Percentiles rank a stretch among this genome's conserved stretches.
phyloP scores from a whole-genome alignment of 257 asterid species.

The Verbascum thapsus region DNA sequence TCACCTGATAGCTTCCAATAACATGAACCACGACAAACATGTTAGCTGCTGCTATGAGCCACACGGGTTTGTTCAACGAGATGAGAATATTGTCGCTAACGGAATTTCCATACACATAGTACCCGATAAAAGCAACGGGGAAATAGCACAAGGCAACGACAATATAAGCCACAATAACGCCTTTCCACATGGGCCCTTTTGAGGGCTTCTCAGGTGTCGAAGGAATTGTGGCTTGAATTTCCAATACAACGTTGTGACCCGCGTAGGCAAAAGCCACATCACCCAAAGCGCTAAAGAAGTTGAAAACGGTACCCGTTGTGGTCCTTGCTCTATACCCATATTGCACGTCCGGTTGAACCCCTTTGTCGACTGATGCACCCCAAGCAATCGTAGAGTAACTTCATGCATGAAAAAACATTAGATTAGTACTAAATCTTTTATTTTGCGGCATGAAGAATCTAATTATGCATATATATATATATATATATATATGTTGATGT shows the following conservation, averaged over 20 bases:
- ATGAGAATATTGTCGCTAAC: slow-evolving; percentile 63
- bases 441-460: no score
- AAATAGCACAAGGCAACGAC: slow-evolving; percentile 89
- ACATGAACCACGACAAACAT: slow-evolving; percentile 87
- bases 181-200: slow-evolving; percentile 89
- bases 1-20: slow-evolving; percentile 95
- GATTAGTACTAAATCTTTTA: neutral
- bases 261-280: slow-evolving; percentile 95
- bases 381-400: slow-evolving; percentile 95
- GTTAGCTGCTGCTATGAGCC: slow-evolving; percentile 97
- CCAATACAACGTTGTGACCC: slow-evolving; percentile 90
- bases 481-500: no score
- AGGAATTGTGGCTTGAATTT: slow-evolving; percentile 91
- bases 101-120: slow-evolving; percentile 62
- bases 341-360: slow-evolving; percentile 56
- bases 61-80: slow-evolving; percentile 54
- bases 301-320: slow-evolving; percentile 60
- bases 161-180: slow-evolving; percentile 83
- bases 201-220: slow-evolving; percentile 93
- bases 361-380: slow-evolving; percentile 74
- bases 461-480: no score
- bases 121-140: slow-evolving; percentile 88
- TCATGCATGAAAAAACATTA: slow-evolving; percentile 10
- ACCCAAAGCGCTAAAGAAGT: slow-evolving; percentile 79
- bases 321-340: slow-evolving; percentile 66